These are phyloP conservation scores for Phytopythium aichiense DNA, from an alignment of 352 stramenopile genomes.

Conservation along the genomic window DNA sequence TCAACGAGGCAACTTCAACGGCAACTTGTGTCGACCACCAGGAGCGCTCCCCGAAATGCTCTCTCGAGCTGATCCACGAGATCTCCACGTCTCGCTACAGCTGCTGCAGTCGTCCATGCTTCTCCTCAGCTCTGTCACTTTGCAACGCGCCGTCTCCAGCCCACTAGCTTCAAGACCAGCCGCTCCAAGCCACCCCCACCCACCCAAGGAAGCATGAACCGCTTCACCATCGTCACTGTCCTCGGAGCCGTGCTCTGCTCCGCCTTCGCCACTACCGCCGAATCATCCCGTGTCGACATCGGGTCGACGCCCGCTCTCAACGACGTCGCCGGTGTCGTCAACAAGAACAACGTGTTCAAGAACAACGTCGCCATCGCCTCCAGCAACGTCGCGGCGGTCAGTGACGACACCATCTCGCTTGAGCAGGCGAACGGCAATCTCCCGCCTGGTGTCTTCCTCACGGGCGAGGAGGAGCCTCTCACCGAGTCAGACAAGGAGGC, in stretches of 20 bases:
- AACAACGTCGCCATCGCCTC: slow-evolving; percentile 3
- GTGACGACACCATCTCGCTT: not conserved
- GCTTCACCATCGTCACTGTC: not conserved
- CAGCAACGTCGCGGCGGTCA: not conserved
- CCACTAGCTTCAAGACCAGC: not conserved
- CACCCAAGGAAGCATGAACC: not conserved
- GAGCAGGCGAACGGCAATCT: not conserved
- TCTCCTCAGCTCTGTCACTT: not conserved
- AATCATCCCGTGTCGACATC: not conserved
- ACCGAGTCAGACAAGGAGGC: not conserved
- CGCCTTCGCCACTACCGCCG: not conserved
- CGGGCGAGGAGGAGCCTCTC: slow-evolving; percentile 10
- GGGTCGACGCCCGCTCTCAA: not conserved
- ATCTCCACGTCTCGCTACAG: too few species aligned
- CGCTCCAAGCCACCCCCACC: not conserved
- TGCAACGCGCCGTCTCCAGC: not conserved
- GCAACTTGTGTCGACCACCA: too few species aligned
- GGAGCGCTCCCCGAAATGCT: too few species aligned
- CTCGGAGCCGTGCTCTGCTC: not conserved
- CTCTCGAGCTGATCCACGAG: too few species aligned
- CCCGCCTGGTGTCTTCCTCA: slow-evolving; percentile 11
- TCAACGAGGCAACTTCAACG: too few species aligned
- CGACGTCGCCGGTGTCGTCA: not conserved
- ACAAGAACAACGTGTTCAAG: slow-evolving; percentile 8
- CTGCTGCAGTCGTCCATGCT: too few species aligned